Evolutionary conservation across 2,329 filamentous ascomycete species (phyloP).

Genomic region (Monosporascus sp.): DNA sequence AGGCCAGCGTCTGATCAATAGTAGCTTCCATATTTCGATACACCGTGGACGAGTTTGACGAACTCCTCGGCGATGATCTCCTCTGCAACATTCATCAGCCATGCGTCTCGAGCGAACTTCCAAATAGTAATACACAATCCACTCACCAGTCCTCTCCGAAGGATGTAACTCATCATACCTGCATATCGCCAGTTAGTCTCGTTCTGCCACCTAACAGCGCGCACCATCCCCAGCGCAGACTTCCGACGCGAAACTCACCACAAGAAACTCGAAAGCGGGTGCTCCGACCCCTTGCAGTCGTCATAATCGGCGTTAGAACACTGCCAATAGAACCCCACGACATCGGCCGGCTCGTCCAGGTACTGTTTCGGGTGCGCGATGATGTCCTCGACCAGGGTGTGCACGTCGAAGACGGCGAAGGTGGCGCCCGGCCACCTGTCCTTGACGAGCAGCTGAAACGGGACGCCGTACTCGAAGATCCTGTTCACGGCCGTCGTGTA

Average conservation of each 20-base stretch:
- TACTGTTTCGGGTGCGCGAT: constrained; percentile 55
- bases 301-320: constrained; percentile 34
- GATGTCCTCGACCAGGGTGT: constrained; percentile 60
- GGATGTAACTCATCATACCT: constrained; percentile 67
- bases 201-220: background rate
- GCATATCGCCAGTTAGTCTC: constrained; percentile 1
- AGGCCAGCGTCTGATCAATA: constrained; percentile 10
- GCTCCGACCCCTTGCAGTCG: constrained; percentile 32
- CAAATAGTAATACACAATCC: constrained; percentile 10
- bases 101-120: background rate
- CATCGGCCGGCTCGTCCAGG: constrained; percentile 58
- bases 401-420: constrained; percentile 62
- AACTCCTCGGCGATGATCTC: constrained; percentile 37
- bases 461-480: constrained; percentile 43
- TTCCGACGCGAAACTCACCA: constrained; percentile 43
- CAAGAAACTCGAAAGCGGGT: constrained; percentile 54
- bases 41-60: constrained; percentile 32
- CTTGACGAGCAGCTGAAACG: constrained; percentile 37
- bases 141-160: constrained; percentile 54
- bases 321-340: constrained; percentile 50
- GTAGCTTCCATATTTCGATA: constrained; percentile 34
- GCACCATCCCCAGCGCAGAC: too few species aligned
- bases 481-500: constrained; percentile 46
- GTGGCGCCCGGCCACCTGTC: constrained; percentile 51
- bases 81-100: constrained; percentile 16